Conservation (phyloP, 1,139 yeast species). For the Saccharomyces hybrid region DNA sequence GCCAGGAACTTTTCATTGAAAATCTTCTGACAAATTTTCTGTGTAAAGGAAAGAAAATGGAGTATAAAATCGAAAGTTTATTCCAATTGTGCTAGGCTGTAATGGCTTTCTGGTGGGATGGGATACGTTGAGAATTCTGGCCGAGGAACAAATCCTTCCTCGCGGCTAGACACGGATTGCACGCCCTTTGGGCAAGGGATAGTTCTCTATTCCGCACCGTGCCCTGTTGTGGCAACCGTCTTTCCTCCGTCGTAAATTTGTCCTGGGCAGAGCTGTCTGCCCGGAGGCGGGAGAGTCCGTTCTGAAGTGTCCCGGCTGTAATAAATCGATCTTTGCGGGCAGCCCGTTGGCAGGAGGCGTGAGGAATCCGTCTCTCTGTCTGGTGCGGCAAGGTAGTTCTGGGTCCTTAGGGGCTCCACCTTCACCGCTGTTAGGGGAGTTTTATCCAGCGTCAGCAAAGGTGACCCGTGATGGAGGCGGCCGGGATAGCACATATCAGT, state of each 20-base stretch:
- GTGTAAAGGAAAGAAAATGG: no score
- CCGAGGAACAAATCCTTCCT: slow-evolving; percentile 26
- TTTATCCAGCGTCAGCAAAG: slow-evolving; percentile 38
- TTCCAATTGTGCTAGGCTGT: slow-evolving; percentile 25
- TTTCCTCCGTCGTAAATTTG: slow-evolving; percentile 7
- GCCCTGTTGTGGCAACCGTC: slow-evolving; percentile 16
- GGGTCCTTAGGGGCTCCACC: slow-evolving; percentile 23
- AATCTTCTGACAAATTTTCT: no score
- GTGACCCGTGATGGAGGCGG: slow-evolving; percentile 39
- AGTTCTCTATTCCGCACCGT: slow-evolving; percentile 15
- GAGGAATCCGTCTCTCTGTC: slow-evolving; percentile 31
- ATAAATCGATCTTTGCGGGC: slow-evolving; percentile 36
- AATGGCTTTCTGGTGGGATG: slow-evolving; percentile 35
- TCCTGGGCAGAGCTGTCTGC: slow-evolving; percentile 3
- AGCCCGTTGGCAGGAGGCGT: slow-evolving; percentile 17
- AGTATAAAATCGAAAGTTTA: neutral
- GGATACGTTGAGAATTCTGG: slow-evolving; percentile 27
- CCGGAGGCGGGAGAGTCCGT: slow-evolving; percentile 9
- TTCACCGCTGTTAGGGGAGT: slow-evolving; percentile 38
- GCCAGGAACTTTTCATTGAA: neutral
- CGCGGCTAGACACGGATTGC: slow-evolving; percentile 28
- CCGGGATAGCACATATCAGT: slow-evolving; percentile 34
- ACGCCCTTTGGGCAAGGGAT: slow-evolving; percentile 13
- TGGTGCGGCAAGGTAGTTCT: slow-evolving; percentile 25
- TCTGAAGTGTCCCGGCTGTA: slow-evolving; percentile 34